Base-by-base conservation (phyloP, 176 grass and related monocot genomes). In the Calamus simplicifolius region DNA sequence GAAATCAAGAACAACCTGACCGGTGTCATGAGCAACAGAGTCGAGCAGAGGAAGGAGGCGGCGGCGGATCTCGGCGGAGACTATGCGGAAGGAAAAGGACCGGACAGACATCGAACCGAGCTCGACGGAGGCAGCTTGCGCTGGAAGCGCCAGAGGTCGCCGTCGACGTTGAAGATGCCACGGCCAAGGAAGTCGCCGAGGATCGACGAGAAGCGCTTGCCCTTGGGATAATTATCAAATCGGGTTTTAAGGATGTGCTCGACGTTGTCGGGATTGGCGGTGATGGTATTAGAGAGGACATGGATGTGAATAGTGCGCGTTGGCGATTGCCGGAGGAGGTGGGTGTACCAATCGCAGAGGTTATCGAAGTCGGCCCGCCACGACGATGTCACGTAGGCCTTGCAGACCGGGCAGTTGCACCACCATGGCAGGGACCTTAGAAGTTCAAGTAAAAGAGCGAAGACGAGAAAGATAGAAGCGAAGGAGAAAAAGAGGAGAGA, bases 361-460 rank as follows among this genome's bases (percentile, higher is more conserved):
- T 31, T 31, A 31, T 31, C 4, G 29, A 31, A 31, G 18, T 14
- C 1, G 10, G 43, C 6, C 18, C 18, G 1, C 43, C 38, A 63
- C 18, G 61, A 63, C 12, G 5, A n/a, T 4, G 35, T 63, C 27
- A 50, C 61, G 29, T 63, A 63, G 18, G 61, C 61, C 10, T 63
- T 38, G 61, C 61, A 50, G n/a, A 63, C 61, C 4, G 61, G 13
- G 61, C 61, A 63, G 6, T 48, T 25, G 61, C 61, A 63, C 61
- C 35, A 50, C 29, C 29, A 31, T 31, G 29, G 29, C 29, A 4
- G 29, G 29, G 29, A 31, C 29, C 29, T 31, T 31, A 31, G 4
- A 31, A 31, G 4, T 5, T 31, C 5, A 31, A 31, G 29, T 31
- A 6, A 31, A 31, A 31, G 29, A 31, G 29, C 6, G 6, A 31